Evolutionary conservation across 2,329 filamentous ascomycete genomes (phyloP).

Genomic region (Mycogone perniciosa): DNA sequence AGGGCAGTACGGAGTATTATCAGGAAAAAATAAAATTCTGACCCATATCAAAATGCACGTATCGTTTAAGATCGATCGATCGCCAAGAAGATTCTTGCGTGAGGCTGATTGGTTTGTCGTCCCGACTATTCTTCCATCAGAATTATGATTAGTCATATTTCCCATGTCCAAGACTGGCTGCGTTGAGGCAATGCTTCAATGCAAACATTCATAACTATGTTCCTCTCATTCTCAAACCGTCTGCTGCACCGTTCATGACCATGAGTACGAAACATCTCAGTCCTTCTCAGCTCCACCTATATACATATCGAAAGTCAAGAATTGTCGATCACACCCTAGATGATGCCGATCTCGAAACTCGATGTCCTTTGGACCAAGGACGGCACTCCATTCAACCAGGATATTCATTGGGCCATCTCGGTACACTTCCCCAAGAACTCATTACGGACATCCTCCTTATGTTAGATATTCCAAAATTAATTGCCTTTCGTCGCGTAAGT

Average conservation of each 20-base stretch:
- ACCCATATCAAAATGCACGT: no score
- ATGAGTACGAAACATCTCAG: not conserved
- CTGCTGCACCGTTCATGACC: not conserved
- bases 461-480: slow-evolving; percentile 30
- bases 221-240: no score
- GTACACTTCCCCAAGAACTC: slow-evolving; percentile 26
- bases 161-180: no score
- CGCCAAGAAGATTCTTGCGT: no score
- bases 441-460: slow-evolving; percentile 21
- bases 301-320: not conserved
- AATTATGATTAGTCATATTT: no score
- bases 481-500: slow-evolving; percentile 31
- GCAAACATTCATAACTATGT: no score
- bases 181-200: no score
- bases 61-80: no score
- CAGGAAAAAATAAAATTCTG: no score
- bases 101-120: no score
- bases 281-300: not conserved
- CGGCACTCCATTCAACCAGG: slow-evolving; percentile 11
- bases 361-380: slow-evolving; percentile 23
- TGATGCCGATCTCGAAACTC: slow-evolving; percentile 14
- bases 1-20: no score
- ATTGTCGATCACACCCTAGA: slow-evolving; percentile 13
- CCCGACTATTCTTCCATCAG: no score
- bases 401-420: slow-evolving; percentile 21